Evolutionary conservation across 768 basidiomycete genomes (phyloP).

Genomic region (Kwoniella sp.): DNA sequence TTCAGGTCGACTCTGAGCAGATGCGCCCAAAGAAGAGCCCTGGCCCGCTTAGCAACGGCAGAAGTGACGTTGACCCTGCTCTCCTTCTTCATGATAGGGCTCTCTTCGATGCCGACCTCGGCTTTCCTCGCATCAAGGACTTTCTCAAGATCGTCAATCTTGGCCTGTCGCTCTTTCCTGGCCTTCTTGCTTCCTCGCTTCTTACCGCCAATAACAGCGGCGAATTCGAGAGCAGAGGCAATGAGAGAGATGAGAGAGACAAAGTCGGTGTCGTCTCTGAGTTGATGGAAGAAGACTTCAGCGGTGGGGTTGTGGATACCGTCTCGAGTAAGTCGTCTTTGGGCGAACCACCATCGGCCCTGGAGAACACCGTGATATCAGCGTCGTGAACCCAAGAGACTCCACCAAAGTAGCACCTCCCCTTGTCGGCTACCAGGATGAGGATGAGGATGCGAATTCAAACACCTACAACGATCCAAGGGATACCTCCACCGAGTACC

Average conservation of each 20-base stretch:
- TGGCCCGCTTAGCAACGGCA: conserved; percentile 58
- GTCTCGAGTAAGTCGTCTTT: conserved; percentile 84
- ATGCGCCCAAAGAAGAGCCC: conserved; percentile 81
- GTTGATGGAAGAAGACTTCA: conserved; percentile 78
- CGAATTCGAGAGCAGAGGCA: conserved; percentile 58
- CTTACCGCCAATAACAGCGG: conserved; percentile 44
- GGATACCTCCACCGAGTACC: conserved; percentile 82
- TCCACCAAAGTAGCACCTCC: too few species aligned
- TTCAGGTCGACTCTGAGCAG: conserved; percentile 68
- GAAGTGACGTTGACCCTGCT: conserved; percentile 51
- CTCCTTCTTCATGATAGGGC: conserved; percentile 33
- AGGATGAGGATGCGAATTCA: too few species aligned
- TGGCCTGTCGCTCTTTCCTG: conserved; percentile 45
- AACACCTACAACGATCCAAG: conserved; percentile 71
- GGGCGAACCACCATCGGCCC: conserved; percentile 98
- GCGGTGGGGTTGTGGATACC: conserved; percentile 80
- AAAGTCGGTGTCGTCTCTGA: conserved; percentile 77
- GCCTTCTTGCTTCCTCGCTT: conserved; percentile 52
- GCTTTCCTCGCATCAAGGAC: conserved; percentile 40
- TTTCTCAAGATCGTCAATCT: conserved; percentile 55
- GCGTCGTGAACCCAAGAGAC: background rate
- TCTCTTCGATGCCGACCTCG: conserved; percentile 47
- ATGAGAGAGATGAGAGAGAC: conserved; percentile 73
- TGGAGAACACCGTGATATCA: conserved; percentile 48
- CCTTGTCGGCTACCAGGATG: too few species aligned